Percentiles rank a stretch among this genome's conserved stretches.
phyloP scores from a whole-genome alignment of 371 early-diverging fungal genomes.

The Smittium mucronatum region DNA sequence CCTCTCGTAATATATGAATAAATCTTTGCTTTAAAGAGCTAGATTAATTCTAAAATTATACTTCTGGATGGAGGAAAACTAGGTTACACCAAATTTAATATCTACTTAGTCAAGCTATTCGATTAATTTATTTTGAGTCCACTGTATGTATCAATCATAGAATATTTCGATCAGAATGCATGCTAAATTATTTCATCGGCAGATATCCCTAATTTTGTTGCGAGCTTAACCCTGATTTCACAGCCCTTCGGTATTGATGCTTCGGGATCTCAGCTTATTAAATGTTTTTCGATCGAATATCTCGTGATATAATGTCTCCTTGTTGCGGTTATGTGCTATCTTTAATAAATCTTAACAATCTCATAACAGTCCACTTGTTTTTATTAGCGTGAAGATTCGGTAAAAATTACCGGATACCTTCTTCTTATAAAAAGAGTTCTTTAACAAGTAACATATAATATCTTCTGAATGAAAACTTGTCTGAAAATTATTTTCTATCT shows the following conservation, averaged over 20 bases:
- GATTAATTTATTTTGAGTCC: not conserved
- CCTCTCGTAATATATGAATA: not conserved
- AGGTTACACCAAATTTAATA: constrained; percentile 5
- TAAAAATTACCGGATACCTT: not conserved
- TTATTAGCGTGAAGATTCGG: not conserved
- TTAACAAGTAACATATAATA: not conserved
- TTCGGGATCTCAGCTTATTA: not conserved
- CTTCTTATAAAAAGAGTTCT: not conserved
- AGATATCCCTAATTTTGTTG: not conserved
- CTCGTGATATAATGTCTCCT: not conserved
- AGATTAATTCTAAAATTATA: not conserved
- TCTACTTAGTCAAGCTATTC: not conserved
- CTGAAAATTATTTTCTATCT: not conserved
- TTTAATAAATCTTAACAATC: not conserved
- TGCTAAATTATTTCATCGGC: not conserved
- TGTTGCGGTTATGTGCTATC: not conserved
- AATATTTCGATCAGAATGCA: not conserved
- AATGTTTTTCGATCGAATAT: not conserved
- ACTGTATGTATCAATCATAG: not conserved
- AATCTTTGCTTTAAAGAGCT: not conserved
- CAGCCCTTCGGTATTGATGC: not conserved
- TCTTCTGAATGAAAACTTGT: not conserved
- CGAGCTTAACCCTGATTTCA: not conserved
- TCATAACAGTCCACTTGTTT: not conserved
- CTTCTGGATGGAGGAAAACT: not conserved